phyloP scores from a whole-genome alignment of 129 eudicot species.

The Flaveria brownii region DNA sequence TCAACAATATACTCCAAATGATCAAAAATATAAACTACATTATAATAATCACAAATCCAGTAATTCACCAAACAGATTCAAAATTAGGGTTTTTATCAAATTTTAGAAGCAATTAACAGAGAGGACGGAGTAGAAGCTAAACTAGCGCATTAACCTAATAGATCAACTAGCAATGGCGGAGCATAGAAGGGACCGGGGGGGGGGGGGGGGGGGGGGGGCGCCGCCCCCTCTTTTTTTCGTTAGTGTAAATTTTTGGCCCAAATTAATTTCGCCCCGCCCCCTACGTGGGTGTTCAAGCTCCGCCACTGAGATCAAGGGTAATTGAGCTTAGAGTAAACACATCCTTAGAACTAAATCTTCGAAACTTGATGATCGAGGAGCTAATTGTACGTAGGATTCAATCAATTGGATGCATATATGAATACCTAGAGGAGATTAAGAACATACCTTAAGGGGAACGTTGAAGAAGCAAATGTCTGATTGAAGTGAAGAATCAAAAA shows the following conservation, averaged over 20 bases:
- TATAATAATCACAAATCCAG: slow-evolving; percentile 7
- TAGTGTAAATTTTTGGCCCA: no score
- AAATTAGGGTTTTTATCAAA: slow-evolving; percentile 14
- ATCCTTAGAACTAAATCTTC: background rate
- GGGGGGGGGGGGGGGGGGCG: no score
- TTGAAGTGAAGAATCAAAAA: slow-evolving; percentile 22
- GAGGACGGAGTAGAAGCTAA: background rate
- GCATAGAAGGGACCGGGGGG: no score
- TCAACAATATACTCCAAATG: background rate
- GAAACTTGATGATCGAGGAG: slow-evolving; percentile 3
- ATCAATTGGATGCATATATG: background rate
- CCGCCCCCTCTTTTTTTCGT: no score
- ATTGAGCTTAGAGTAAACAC: background rate
- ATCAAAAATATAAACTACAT: slow-evolving; percentile 13
- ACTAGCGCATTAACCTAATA: slow-evolving; percentile 16
- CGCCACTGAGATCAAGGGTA: no score
- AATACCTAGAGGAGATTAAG: background rate
- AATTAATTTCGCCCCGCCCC: no score
- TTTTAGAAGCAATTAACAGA: slow-evolving; percentile 6
- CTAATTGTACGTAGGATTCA: slow-evolving; percentile 1
- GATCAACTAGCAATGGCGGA: no score
- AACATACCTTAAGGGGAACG: slow-evolving; percentile 21
- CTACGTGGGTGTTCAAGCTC: no score
- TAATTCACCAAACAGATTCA: slow-evolving; percentile 20
- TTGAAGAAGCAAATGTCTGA: slow-evolving; percentile 15